A percentile compares a stretch with the other conserved stretches of the same genome.
Conservation (phyloP, 768 basidiomycete species). For the Hypholoma fasciculare region DNA sequence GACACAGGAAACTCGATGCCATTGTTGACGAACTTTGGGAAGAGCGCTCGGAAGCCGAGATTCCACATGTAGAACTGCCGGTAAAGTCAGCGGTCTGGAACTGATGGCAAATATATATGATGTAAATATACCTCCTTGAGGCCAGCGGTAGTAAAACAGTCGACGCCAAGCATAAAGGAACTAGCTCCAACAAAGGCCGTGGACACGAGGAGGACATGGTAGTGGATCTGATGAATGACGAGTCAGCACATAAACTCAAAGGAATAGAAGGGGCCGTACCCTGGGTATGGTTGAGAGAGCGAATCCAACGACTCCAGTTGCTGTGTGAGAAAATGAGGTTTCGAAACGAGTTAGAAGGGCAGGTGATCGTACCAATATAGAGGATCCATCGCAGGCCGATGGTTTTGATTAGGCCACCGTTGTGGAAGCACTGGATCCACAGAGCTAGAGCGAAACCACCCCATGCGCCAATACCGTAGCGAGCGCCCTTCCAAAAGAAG, state of each 20-base stretch:
- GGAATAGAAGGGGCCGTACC: slow-evolving; percentile 29
- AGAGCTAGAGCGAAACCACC: slow-evolving; percentile 86
- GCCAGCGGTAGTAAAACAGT: slow-evolving; percentile 90
- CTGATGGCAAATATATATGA: slow-evolving; percentile 5
- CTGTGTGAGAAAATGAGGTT: slow-evolving; percentile 38
- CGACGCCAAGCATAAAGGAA: slow-evolving; percentile 89
- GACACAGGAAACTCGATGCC: slow-evolving; percentile 79
- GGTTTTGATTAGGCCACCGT: slow-evolving; percentile 77
- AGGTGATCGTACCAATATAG: slow-evolving; percentile 64
- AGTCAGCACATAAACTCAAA: slow-evolving; percentile 7
- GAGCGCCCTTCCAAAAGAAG: slow-evolving; percentile 91
- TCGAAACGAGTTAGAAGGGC: slow-evolving; percentile 15
- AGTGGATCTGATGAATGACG: slow-evolving; percentile 58
- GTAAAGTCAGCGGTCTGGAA: slow-evolving; percentile 7
- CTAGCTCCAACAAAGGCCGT: slow-evolving; percentile 91
- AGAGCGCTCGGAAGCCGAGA: slow-evolving; percentile 79
- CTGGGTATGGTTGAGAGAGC: slow-evolving; percentile 82
- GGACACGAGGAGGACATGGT: slow-evolving; percentile 81
- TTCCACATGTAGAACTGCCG: slow-evolving; percentile 93
- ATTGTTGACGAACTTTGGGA: slow-evolving; percentile 70
- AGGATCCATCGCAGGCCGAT: slow-evolving; percentile 88
- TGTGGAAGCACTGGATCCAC: slow-evolving; percentile 83
- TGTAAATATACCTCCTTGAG: slow-evolving; percentile 77
- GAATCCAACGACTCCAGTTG: slow-evolving; percentile 74
- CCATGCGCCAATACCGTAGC: slow-evolving; percentile 81